Conservation (phyloP, 768 basidiomycete species). For the Lactarius sanguifluus region DNA sequence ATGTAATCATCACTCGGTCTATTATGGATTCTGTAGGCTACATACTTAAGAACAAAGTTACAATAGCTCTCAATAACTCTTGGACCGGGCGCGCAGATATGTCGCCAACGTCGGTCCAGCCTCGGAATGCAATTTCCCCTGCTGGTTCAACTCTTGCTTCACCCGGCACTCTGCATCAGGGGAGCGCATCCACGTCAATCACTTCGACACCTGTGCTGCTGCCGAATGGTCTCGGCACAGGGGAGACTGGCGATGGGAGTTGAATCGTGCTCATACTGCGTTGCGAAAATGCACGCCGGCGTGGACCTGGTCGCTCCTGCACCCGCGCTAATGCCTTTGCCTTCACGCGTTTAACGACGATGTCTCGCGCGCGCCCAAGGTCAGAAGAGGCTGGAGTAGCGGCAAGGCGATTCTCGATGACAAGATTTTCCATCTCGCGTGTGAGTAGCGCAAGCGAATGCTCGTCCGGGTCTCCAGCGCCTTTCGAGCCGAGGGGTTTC, state of each 20-base stretch:
- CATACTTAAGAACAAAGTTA: not conserved
- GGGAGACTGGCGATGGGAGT: conserved; percentile 24
- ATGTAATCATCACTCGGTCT: not conserved
- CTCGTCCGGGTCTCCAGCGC: conserved; percentile 15
- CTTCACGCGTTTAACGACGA: conserved; percentile 21
- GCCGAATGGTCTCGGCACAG: conserved; percentile 1
- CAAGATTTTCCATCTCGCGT: conserved; percentile 29
- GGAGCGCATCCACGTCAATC: conserved; percentile 28
- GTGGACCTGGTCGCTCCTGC: conserved; percentile 15
- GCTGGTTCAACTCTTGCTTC: not conserved
- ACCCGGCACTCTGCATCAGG: conserved; percentile 1
- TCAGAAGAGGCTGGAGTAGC: conserved; percentile 19
- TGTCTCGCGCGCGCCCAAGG: conserved; percentile 22
- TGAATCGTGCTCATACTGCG: conserved; percentile 20
- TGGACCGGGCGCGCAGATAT: conserved; percentile 23
- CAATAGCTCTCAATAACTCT: conserved; percentile 23
- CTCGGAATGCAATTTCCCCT: conserved; percentile 5
- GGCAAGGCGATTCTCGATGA: conserved; percentile 27
- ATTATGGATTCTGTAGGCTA: not conserved
- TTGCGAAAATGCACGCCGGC: conserved; percentile 23
- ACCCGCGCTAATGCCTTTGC: conserved; percentile 13
- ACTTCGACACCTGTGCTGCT: conserved; percentile 6
- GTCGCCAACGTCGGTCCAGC: not conserved
- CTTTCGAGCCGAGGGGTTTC: conserved; percentile 7
- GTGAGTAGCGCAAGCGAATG: conserved; percentile 24